phyloP scores from a whole-genome alignment of 306 rosid species.

The Cajanus cajan region DNA sequence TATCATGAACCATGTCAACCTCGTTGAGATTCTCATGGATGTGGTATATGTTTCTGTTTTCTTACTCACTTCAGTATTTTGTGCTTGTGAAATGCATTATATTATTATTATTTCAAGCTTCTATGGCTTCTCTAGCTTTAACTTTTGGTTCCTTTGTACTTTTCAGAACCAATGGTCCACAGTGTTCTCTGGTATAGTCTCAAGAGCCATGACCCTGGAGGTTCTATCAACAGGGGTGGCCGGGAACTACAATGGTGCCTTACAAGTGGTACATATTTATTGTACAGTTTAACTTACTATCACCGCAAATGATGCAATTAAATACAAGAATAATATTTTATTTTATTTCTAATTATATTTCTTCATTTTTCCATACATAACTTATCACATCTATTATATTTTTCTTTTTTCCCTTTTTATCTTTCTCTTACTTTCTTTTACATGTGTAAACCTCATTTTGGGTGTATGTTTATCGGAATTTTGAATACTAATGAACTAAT shows the following conservation, averaged over 20 bases:
- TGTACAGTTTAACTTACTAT: not conserved
- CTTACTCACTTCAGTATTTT: not conserved
- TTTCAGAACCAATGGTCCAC: constrained; percentile 85
- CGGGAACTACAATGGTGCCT: constrained; percentile 94
- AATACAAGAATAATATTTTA: not conserved
- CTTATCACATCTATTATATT: too few relatives aligned
- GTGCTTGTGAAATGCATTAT: too few relatives aligned
- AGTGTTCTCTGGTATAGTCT: constrained; percentile 82
- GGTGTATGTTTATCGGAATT: too few relatives aligned
- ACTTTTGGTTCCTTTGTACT: not conserved
- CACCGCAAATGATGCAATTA: not conserved
- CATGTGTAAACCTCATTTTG: too few relatives aligned
- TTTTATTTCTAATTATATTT: too few relatives aligned
- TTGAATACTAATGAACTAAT: not conserved
- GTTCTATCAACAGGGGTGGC: constrained; percentile 94
- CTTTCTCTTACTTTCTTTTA: too few relatives aligned
- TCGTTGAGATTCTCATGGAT: constrained; percentile 96
- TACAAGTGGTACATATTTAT: constrained; percentile 77
- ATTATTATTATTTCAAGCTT: not conserved
- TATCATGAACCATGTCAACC: constrained; percentile 85
- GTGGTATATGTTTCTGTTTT: constrained; percentile 49
- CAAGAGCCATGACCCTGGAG: constrained; percentile 90
- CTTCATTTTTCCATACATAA: too few relatives aligned
- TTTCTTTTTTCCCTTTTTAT: too few relatives aligned
- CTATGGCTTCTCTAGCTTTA: not conserved